Evolutionary conservation across 2,329 filamentous ascomycete species (phyloP).

Genomic region (Eurotiales sp.): DNA sequence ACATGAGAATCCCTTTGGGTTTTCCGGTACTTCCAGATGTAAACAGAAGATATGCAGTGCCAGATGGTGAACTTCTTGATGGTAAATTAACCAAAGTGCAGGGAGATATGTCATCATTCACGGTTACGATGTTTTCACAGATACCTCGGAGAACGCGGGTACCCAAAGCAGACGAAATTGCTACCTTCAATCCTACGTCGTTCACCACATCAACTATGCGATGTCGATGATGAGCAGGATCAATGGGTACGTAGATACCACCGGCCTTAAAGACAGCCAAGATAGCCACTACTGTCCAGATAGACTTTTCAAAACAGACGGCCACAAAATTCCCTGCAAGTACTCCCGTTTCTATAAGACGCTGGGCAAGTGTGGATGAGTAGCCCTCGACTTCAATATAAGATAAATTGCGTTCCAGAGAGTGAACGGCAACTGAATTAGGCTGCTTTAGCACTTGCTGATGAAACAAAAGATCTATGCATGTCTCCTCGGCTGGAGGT

Average conservation of each 20-base stretch:
- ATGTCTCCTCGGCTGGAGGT: background rate
- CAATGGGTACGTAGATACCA: conserved; percentile 13
- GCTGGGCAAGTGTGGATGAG: conserved; percentile 29
- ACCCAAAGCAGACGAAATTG: background rate
- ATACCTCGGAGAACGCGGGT: conserved; percentile 28
- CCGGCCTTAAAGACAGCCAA: conserved; percentile 18
- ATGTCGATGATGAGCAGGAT: background rate
- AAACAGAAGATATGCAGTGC: conserved; percentile 58
- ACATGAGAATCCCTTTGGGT: conserved; percentile 53
- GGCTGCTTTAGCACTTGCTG: conserved; percentile 2
- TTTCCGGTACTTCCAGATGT: conserved; percentile 53
- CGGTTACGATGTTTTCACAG: conserved; percentile 34
- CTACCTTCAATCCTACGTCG: background rate
- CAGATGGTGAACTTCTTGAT: conserved; percentile 27
- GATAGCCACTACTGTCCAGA: conserved; percentile 16
- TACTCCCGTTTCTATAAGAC: conserved; percentile 27
- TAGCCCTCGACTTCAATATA: conserved; percentile 30
- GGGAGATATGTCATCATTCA: background rate
- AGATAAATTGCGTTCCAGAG: conserved; percentile 31
- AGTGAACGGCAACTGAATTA: conserved; percentile 22
- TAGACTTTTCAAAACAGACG: conserved; percentile 18
- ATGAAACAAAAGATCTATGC: background rate
- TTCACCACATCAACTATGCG: background rate
- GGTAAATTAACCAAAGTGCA: background rate
- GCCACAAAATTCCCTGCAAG: conserved; percentile 24